Evolutionary conservation across 179 eudicot genomes (phyloP), one percentile per base, ranked within the genome.

Genomic region (Actinidia arguta): DNA sequence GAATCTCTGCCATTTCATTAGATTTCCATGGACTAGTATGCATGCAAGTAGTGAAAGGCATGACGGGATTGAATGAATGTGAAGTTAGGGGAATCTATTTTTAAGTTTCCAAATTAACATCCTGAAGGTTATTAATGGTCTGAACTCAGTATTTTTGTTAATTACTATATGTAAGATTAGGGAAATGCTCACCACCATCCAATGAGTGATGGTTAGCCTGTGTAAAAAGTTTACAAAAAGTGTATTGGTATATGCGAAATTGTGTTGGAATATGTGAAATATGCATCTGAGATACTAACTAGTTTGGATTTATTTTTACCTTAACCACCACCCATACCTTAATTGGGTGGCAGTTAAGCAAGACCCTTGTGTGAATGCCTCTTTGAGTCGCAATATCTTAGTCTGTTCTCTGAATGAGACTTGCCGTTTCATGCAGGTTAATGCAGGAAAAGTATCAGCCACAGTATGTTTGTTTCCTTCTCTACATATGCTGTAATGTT

Each of bases 381-480:
- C 27, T 39, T 48, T 25, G 24, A 5, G 46, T 64, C 20, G 16
- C 20, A 58, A 6, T 14, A 71, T 61, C 55, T 69, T 80, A 44
- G 56, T 59, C 54, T 58, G 20, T 69, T 62, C 47, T 48, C 20
- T 46, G 76, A 78, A 42, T 80, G 44, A 24, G 47, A 61, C 56
- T 79, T 70, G 7, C 80, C 56, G 31, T 67, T 16, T 39, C 79
- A 27, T 90, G 89, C 98, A 96, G 98, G 91, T 90, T 14, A 92
- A 87, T 84, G 48, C 75, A 0, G 99, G 99, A 75, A 93, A 92
- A 88, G 87, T 96, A 20, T 81, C 99, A 58, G 91, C 98, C 54
- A 88, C 91, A 85, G 98, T 96, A 92, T 42, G 91, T 80, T 62
- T 42, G 61, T 64, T n/a, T 81, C 51, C 78, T 61, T 72, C 69